Percentiles rank a stretch among this genome's conserved stretches.
Evolutionary conservation across 257 asterid species (phyloP).

Genomic region (Rehmannia glutinosa): DNA sequence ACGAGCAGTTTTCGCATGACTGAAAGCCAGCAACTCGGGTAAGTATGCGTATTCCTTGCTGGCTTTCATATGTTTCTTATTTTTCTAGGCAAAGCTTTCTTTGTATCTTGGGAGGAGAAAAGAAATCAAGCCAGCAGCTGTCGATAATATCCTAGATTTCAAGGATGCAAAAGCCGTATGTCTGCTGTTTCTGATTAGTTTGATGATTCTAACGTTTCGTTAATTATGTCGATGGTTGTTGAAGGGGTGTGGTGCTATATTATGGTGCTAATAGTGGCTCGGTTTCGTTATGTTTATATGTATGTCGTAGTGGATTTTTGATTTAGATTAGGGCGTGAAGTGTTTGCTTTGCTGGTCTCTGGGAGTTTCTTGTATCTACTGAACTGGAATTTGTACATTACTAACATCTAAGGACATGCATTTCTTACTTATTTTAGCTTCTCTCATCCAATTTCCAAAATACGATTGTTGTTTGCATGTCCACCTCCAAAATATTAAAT

Average conservation of each 20-base stretch:
- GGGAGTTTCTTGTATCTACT: neutral
- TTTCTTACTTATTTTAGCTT: neutral
- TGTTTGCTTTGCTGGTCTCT: neutral
- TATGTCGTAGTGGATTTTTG: slow-evolving; percentile 8
- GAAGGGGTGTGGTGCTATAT: no score
- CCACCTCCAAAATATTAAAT: no score
- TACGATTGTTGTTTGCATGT: no score
- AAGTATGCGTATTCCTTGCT: slow-evolving; percentile 41
- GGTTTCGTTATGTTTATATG: slow-evolving; percentile 9
- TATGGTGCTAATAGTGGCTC: neutral
- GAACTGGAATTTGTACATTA: slow-evolving; percentile 11
- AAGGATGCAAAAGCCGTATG: no score
- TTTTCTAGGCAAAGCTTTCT: slow-evolving; percentile 35
- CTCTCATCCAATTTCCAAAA: neutral
- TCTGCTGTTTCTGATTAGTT: no score
- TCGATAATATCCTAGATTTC: neutral
- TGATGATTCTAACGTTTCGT: no score
- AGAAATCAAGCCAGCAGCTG: slow-evolving; percentile 11
- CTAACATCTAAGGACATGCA: neutral
- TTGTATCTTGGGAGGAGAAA: slow-evolving; percentile 10
- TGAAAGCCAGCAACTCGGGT: slow-evolving; percentile 49
- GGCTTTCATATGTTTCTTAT: slow-evolving; percentile 42
- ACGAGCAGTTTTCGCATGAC: neutral
- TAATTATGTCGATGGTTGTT: no score
- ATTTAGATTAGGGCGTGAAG: slow-evolving; percentile 3